A percentile compares a stretch with the other conserved stretches of the same genome.
Evolutionary conservation across 768 basidiomycete genomes (phyloP).

Genomic region (Rhizopogon rudus): DNA sequence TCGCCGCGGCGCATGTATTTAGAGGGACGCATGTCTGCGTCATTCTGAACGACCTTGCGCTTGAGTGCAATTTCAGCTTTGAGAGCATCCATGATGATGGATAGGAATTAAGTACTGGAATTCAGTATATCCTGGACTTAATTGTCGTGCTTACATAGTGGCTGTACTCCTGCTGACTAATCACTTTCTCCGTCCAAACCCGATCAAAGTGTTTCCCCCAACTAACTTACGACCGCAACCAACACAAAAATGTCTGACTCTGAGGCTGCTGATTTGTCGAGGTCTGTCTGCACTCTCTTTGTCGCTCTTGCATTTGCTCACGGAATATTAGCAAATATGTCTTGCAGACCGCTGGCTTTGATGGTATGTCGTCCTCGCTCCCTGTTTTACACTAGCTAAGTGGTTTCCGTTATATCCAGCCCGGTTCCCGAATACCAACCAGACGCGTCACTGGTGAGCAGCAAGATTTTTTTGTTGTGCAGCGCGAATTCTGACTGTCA

Average conservation of each 20-base stretch:
- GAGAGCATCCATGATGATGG: constrained; percentile 73
- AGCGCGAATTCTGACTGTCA: not conserved
- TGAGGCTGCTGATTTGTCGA: constrained; percentile 36
- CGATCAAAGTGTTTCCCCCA: constrained; percentile 19
- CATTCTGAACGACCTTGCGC: constrained; percentile 65
- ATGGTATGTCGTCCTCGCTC: constrained; percentile 45
- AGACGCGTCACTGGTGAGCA: constrained; percentile 91
- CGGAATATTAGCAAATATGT: constrained; percentile 61
- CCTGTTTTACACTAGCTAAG: not conserved
- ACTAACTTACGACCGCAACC: constrained; percentile 38
- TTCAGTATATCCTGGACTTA: no score
- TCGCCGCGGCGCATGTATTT: constrained; percentile 94
- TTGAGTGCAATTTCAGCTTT: constrained; percentile 86
- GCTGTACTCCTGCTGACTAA: constrained; percentile 31
- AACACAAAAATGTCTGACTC: constrained; percentile 56
- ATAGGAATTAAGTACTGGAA: not conserved
- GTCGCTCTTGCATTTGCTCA: constrained; percentile 6
- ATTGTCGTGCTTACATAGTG: not conserved
- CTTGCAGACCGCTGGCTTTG: constrained; percentile 94
- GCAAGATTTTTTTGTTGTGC: not conserved
- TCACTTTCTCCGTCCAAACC: constrained; percentile 17
- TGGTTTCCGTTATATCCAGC: constrained; percentile 37
- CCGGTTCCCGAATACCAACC: constrained; percentile 88
- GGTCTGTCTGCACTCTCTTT: constrained; percentile 30
- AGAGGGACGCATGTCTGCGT: constrained; percentile 42